phyloP scores from a whole-genome alignment of 805 yeast genomes.

The Brettanomyces bruxellensis region DNA sequence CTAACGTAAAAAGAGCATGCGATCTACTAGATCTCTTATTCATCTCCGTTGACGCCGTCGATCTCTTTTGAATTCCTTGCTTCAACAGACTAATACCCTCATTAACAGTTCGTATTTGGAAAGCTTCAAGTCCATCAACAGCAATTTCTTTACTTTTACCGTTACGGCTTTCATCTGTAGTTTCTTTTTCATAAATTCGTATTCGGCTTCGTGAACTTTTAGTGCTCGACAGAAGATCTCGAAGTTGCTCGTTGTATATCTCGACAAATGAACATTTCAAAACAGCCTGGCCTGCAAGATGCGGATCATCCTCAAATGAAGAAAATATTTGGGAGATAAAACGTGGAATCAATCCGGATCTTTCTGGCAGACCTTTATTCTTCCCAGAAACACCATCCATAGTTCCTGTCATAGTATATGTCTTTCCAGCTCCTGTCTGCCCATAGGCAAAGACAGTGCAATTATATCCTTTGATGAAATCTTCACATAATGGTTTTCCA shows the following conservation, averaged over 20 bases:
- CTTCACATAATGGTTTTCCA: constrained; percentile 38
- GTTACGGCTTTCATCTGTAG: background rate
- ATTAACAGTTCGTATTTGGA: constrained; percentile 40
- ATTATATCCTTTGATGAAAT: constrained; percentile 42
- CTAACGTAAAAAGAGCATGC: constrained; percentile 66
- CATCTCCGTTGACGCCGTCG: constrained; percentile 65
- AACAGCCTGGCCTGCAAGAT: constrained; percentile 29
- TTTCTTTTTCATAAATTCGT: constrained; percentile 30
- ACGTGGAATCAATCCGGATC: constrained; percentile 45
- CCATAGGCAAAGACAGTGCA: constrained; percentile 53
- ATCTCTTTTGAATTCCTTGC: constrained; percentile 49
- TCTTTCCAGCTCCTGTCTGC: constrained; percentile 56
- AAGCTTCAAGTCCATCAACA: constrained; percentile 60
- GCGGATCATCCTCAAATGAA: constrained; percentile 3
- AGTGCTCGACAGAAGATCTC: constrained; percentile 35
- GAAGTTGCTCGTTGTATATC: constrained; percentile 35
- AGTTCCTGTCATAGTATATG: constrained; percentile 49
- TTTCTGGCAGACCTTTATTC: constrained; percentile 15
- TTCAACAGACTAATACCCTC: constrained; percentile 50
- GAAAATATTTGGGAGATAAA: constrained; percentile 33
- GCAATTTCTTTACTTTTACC: constrained; percentile 20
- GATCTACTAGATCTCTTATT: constrained; percentile 69
- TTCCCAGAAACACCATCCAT: constrained; percentile 3
- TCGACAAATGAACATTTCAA: constrained; percentile 48
- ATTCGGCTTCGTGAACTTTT: constrained; percentile 19